A percentile compares a stretch with the other conserved stretches of the same genome.
phyloP scores from a whole-genome alignment of 2,329 filamentous ascomycete species.

The Xylaria sp. region DNA sequence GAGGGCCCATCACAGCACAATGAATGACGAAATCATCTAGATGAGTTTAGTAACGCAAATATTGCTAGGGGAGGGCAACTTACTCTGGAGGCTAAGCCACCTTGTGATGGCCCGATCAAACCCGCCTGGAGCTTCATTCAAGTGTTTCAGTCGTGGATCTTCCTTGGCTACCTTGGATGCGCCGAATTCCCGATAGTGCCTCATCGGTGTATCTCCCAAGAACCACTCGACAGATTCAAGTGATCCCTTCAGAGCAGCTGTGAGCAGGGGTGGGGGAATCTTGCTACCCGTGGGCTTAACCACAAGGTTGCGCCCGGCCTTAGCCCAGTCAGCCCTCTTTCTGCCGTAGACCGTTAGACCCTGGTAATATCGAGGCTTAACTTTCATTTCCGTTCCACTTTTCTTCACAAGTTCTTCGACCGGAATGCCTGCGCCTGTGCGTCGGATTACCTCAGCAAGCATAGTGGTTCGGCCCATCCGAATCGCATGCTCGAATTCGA shows the following conservation, averaged over 20 bases:
- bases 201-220: slow-evolving; percentile 74
- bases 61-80: slow-evolving; percentile 46
- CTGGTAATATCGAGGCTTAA: slow-evolving; percentile 79
- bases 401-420: slow-evolving; percentile 73
- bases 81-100: slow-evolving; percentile 71
- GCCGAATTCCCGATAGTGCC: slow-evolving; percentile 75
- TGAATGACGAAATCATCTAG: slow-evolving; percentile 73
- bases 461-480: slow-evolving; percentile 63
- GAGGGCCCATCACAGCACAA: slow-evolving; percentile 66
- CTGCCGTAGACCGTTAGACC: slow-evolving; percentile 72
- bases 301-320: slow-evolving; percentile 64
- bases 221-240: slow-evolving; percentile 82
- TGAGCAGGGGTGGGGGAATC: slow-evolving; percentile 70
- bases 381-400: slow-evolving; percentile 70
- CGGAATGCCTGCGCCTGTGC: slow-evolving; percentile 75
- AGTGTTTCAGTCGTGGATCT: slow-evolving; percentile 70
- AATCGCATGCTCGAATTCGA: slow-evolving; percentile 59
- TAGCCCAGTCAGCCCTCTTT: slow-evolving; percentile 75
- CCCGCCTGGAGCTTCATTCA: slow-evolving; percentile 69
- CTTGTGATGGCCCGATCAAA: slow-evolving; percentile 71
- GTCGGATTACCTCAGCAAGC: slow-evolving; percentile 72
- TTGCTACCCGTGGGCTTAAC: slow-evolving; percentile 55
- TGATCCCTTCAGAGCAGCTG: slow-evolving; percentile 66
- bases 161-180: slow-evolving; percentile 67
- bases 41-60: slow-evolving; percentile 38